Conservation (phyloP, 352 stramenopile species). For the Pythium guiyangense region DNA sequence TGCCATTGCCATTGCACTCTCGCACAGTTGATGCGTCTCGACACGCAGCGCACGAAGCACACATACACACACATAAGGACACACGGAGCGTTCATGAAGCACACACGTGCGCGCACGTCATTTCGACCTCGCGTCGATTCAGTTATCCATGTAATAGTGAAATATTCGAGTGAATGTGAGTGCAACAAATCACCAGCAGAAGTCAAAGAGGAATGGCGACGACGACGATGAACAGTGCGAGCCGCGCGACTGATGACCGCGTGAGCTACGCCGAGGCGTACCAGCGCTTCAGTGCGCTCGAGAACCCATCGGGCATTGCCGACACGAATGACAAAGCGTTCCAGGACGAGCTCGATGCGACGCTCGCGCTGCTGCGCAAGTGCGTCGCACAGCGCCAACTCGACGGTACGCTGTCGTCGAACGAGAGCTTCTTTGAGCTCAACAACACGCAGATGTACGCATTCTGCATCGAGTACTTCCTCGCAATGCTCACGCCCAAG, state of each 20-base stretch:
- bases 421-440: conserved; percentile 80
- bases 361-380: conserved; percentile 27
- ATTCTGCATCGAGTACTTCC: conserved; percentile 77
- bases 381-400: conserved; percentile 52
- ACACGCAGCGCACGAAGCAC: no score
- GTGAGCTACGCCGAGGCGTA: conserved; percentile 35
- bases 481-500: conserved; percentile 73
- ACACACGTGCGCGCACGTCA: no score
- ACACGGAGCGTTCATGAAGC: no score
- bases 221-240: conserved; percentile 7
- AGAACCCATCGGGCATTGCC: conserved; percentile 28
- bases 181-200: no score
- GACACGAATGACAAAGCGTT: conserved; percentile 41
- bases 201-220: conserved; percentile 8
- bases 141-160: no score
- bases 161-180: no score
- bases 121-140: no score
- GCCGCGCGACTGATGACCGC: conserved; percentile 17
- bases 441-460: conserved; percentile 79
- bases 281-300: conserved; percentile 35
- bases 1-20: no score
- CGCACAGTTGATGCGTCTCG: no score
- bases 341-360: conserved; percentile 36
- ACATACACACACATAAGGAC: no score
- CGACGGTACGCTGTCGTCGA: conserved; percentile 60